These are phyloP conservation scores for Clonostachys rhizophaga DNA, from an alignment of 2,329 filamentous ascomycete species.

Conservation along the genomic window DNA sequence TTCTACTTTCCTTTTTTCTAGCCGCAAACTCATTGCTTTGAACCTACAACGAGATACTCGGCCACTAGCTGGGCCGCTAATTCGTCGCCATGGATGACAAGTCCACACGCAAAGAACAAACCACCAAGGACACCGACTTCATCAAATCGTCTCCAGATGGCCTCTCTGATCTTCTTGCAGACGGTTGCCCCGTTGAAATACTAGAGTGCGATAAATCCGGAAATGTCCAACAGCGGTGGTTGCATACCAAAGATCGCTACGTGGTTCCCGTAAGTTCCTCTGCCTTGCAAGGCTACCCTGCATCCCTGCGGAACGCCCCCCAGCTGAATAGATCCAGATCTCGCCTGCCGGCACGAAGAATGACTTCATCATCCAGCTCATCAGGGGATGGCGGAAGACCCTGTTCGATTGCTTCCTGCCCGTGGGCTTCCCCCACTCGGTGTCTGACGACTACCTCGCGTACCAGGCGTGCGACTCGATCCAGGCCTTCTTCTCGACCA, in stretches of 20 bases:
- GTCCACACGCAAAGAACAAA: too few species aligned
- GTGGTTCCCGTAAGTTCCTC: constrained; percentile 13
- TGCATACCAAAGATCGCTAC: constrained; percentile 16
- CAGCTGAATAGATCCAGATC: not conserved
- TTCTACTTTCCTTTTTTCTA: too few species aligned
- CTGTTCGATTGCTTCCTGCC: constrained; percentile 73
- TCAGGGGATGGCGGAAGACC: constrained; percentile 28
- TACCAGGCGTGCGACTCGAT: constrained; percentile 70
- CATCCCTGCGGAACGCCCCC: too few species aligned
- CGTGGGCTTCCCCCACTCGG: constrained; percentile 81
- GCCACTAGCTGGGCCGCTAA: too few species aligned
- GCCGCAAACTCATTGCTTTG: too few species aligned
- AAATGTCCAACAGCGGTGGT: constrained; percentile 24
- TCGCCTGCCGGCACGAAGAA: constrained; percentile 8
- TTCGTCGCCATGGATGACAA: too few species aligned
- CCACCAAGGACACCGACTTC: too few species aligned
- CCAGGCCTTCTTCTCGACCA: constrained; percentile 80
- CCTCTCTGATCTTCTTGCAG: constrained; percentile 14
- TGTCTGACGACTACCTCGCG: constrained; percentile 78
- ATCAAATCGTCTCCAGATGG: constrained; percentile 1
- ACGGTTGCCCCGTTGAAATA: constrained; percentile 19
- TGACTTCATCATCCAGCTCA: constrained; percentile 15
- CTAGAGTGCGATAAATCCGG: constrained; percentile 31
- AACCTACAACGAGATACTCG: too few species aligned
- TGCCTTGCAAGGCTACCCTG: too few species aligned